Conservation (phyloP, 441 rosid genomes). For the Euphorbia celastroides region DNA sequence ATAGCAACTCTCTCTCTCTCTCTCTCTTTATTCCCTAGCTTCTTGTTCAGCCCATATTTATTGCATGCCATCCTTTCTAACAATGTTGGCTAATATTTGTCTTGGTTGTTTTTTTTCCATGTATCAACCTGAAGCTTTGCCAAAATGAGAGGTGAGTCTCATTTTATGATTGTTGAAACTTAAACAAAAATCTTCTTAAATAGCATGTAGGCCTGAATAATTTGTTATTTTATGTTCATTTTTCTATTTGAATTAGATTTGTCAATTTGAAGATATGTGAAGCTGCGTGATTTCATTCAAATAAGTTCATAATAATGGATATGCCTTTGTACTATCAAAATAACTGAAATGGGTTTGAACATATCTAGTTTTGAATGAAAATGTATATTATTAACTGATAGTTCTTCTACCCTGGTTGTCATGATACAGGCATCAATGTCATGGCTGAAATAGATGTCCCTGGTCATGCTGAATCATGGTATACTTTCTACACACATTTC, state of each 20-base stretch:
- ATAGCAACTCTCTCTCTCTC: neutral
- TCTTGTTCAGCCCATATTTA: constrained; percentile 6
- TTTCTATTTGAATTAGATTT: constrained; percentile 6
- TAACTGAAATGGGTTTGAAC: neutral
- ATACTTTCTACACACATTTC: constrained; percentile 4
- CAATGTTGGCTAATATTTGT: constrained; percentile 13
- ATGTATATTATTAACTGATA: neutral
- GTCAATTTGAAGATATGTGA: neutral
- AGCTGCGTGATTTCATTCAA: neutral
- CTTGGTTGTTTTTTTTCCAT: constrained; percentile 23
- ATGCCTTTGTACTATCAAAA: neutral
- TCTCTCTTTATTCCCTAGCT: neutral
- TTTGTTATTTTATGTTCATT: neutral
- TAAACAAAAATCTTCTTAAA: neutral
- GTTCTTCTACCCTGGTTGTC: constrained; percentile 9
- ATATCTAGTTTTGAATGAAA: neutral
- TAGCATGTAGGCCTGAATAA: neutral
- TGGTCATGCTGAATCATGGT: constrained; percentile 99
- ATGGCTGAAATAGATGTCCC: constrained; percentile 97
- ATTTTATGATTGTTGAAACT: constrained; percentile 9
- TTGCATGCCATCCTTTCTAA: constrained; percentile 6
- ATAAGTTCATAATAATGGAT: neutral
- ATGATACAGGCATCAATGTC: constrained; percentile 72
- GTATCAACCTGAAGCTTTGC: constrained; percentile 62
- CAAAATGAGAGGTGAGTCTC: constrained; percentile 73